A percentile compares a stretch with the other conserved stretches of the same genome.
Conservation (phyloP, 2,329 filamentous ascomycete species). For the Mycogone perniciosa region DNA sequence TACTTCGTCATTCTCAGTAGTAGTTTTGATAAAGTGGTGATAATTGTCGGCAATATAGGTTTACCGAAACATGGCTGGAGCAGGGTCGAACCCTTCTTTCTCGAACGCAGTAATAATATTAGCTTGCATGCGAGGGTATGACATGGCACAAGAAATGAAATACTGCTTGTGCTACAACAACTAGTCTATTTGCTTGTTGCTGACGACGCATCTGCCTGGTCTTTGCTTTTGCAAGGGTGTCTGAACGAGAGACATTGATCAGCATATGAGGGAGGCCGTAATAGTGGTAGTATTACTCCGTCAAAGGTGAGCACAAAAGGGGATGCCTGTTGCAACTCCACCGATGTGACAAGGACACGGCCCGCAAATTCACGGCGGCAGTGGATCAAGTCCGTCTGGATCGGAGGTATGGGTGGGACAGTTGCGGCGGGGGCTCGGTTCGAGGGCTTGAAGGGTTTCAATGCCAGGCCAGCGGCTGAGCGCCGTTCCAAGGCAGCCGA, state of each 20-base stretch:
- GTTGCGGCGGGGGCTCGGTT: constrained; percentile 11
- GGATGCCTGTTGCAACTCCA: constrained; percentile 7
- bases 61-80: too few relatives aligned
- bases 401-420: constrained; percentile 11
- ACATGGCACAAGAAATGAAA: too few relatives aligned
- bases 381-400: constrained; percentile 11
- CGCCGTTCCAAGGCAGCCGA: neutral
- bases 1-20: too few relatives aligned
- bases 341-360: constrained; percentile 11
- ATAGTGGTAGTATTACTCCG: neutral
- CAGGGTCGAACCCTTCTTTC: too few relatives aligned
- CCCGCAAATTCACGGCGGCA: constrained; percentile 11
- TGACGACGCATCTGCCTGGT: neutral
- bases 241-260: constrained; percentile 3
- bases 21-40: too few relatives aligned
- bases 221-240: constrained; percentile 6
- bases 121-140: too few relatives aligned
- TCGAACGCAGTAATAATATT: too few relatives aligned
- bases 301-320: neutral
- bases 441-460: constrained; percentile 2
- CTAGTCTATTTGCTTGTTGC: neutral
- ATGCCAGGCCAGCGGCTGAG: constrained; percentile 3
- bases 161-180: too few relatives aligned
- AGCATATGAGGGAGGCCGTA: constrained; percentile 6
- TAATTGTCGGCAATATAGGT: too few relatives aligned